Base-by-base conservation (phyloP, 1,139 yeast species). In the Candida dubliniensis region DNA sequence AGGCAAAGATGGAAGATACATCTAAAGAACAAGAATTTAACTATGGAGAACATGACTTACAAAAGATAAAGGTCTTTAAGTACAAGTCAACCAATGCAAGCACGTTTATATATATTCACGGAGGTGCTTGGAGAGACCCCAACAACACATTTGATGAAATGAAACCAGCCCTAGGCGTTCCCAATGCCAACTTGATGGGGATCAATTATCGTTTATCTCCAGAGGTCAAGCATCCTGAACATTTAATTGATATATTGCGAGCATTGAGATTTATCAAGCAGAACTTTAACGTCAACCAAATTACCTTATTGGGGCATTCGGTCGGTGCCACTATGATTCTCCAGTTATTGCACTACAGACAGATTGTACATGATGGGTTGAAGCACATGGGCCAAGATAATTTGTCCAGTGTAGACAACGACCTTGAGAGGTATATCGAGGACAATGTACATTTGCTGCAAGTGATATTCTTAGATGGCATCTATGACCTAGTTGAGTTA, bases 41-140 rank as follows among this genome's bases (percentile, higher is more conserved):
- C 3, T 66, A 64, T 47, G 70, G 70, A 2, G 42, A 48, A 4
- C 58, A 63, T 45, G 52, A 51, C 2, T 49, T 65, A 25, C 68
- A 66, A 41, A 40, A 40, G 5, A 34, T 64, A 9, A 66, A 61
- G 45, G 48, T 61, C 2, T 63, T 61, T 44, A 46, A 53, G 7
- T 46, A 41, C 33, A 45, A 37, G 2, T 51, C 50, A 35, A 38
- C 39, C 9, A 55, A 56, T 38, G 44, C 29, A 4, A 45, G 47
- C 10, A 53, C 64, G 2, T 55, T 74, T 2, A 64, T 88, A 1
- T 82, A 80, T 51, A 75, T 89, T 32, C 96, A 89, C 60, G 96
- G 96, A 0, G 96, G 96, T 0, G 96, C 93, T 0, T 89, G 96
- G 96, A 68, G 87, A 51, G 96, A 87, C 57, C 81, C 82, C 0